Conservation (phyloP, 129 eudicot genomes). For the Tagetes patula region DNA sequence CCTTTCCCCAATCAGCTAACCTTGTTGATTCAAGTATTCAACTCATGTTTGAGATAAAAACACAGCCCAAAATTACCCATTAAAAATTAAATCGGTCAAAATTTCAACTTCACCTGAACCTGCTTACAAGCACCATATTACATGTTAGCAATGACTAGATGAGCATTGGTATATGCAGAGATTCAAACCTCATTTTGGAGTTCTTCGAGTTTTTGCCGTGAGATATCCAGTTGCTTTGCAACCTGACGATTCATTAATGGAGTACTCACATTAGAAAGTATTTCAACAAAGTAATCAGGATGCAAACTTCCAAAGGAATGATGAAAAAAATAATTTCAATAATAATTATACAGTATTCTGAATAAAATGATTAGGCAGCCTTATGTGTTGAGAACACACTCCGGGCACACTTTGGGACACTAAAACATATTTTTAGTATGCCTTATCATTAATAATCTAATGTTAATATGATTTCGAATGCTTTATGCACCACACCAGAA, state of each 20-base stretch:
- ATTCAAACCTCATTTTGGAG: conserved; percentile 72
- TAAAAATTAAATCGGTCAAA: not conserved
- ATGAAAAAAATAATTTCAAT: not conserved
- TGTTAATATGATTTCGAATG: not conserved
- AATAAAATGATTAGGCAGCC: not conserved
- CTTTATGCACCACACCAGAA: not conserved
- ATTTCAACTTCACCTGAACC: not conserved
- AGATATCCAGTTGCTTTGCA: conserved; percentile 46
- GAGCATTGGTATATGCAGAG: conserved; percentile 21
- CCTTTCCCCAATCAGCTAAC: not conserved
- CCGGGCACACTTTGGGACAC: not conserved
- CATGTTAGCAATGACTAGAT: not conserved
- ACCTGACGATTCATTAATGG: conserved; percentile 37
- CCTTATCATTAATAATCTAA: not conserved
- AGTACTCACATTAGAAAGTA: conserved; percentile 13
- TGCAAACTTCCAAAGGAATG: not conserved
- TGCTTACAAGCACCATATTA: conserved; percentile 13
- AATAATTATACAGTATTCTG: not conserved
- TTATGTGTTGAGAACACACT: not conserved
- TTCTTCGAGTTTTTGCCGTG: conserved; percentile 61
- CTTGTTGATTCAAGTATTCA: not conserved
- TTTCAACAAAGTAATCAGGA: conserved; percentile 5
- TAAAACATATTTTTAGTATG: not conserved
- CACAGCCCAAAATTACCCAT: not conserved
- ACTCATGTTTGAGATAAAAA: not conserved